These are phyloP conservation scores for Phylloporus sp. DNA, from an alignment of 768 basidiomycete species.

Conservation along the genomic window DNA sequence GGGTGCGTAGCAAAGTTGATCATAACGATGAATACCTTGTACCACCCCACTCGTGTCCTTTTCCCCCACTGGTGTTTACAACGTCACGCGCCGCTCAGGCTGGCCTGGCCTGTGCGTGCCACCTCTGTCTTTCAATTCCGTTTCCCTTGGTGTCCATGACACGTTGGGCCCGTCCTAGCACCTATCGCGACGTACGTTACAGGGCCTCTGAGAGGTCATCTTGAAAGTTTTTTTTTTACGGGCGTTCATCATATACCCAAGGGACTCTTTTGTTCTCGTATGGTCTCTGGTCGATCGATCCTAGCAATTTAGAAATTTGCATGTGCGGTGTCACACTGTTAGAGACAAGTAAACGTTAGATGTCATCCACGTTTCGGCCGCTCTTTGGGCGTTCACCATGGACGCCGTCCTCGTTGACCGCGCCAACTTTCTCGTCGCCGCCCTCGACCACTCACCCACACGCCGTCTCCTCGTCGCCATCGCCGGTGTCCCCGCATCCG, in stretches of 20 bases:
- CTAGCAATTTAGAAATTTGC: too few relatives aligned
- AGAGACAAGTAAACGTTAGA: too few relatives aligned
- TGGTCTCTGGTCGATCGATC: neutral
- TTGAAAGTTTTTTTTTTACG: neutral
- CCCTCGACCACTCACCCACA: neutral
- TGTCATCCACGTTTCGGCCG: too few relatives aligned
- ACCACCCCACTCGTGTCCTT: neutral
- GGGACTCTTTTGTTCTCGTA: neutral
- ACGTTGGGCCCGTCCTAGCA: neutral
- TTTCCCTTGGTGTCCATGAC: neutral
- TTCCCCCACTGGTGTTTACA: neutral
- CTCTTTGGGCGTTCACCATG: too few relatives aligned
- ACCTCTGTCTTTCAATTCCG: too few relatives aligned
- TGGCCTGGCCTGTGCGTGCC: neutral
- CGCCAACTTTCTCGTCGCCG: constrained; percentile 32
- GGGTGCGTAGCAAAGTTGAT: too few relatives aligned
- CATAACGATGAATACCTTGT: too few relatives aligned
- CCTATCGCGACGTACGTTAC: neutral
- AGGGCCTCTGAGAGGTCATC: neutral
- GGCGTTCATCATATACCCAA: neutral
- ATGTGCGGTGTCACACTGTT: too few relatives aligned
- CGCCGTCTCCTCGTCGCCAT: constrained; percentile 64
- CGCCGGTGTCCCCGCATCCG: constrained; percentile 77
- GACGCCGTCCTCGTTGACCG: constrained; percentile 37
- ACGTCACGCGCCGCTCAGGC: neutral